These are phyloP conservation scores for Ceratopteris richardii DNA, from an alignment of 75 land plant genomes.

Conservation along the genomic window DNA sequence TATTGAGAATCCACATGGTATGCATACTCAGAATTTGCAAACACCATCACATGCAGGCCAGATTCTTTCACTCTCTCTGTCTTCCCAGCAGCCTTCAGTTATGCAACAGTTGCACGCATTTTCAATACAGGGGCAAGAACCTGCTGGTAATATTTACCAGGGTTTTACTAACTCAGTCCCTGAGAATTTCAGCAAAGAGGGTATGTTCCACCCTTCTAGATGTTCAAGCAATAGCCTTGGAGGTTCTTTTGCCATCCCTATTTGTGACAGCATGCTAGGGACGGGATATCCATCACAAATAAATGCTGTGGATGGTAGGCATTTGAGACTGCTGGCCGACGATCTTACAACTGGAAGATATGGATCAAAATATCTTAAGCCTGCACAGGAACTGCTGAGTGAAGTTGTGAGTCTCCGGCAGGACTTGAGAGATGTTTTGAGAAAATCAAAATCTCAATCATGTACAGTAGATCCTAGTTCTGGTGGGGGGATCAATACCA, in stretches of 20 bases:
- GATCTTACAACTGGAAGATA: neutral
- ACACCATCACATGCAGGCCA: conserved; percentile 6
- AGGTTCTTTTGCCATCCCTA: neutral
- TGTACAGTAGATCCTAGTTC: neutral
- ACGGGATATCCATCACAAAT: neutral
- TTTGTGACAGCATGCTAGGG: neutral
- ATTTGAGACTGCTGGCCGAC: conserved; percentile 20
- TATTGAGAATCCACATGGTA: neutral
- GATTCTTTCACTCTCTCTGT: conserved; percentile 57
- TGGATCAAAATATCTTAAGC: conserved; percentile 67
- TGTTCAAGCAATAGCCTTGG: conserved; percentile 2
- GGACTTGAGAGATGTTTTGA: conserved; percentile 5
- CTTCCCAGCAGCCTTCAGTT: conserved; percentile 30
- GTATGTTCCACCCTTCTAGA: conserved; percentile 9
- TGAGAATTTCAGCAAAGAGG: conserved; percentile 9
- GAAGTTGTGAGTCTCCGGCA: conserved; percentile 61
- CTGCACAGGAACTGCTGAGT: conserved; percentile 58
- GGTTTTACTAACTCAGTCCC: conserved; percentile 16
- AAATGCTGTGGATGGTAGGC: conserved; percentile 5
- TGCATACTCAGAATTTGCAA: neutral
- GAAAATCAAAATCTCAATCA: conserved; percentile 9
- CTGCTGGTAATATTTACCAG: conserved; percentile 12
- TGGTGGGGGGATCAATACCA: neutral
- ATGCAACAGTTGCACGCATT: conserved; percentile 18
- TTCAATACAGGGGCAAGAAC: conserved; percentile 23